phyloP scores from a whole-genome alignment of 768 basidiomycete species.

The Leccinellum luteum region DNA sequence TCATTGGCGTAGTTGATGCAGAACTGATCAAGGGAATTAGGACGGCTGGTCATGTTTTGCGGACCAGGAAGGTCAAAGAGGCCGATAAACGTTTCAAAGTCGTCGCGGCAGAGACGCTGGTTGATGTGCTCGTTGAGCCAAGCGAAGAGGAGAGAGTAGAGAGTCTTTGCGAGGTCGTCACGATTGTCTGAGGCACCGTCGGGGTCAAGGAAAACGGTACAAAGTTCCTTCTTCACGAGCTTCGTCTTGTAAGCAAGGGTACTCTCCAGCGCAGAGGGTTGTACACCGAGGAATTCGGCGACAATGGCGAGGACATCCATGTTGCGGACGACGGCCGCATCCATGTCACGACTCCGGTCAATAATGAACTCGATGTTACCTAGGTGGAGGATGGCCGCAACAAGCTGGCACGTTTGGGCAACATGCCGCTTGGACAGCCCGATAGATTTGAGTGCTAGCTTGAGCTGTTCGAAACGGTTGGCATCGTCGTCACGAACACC shows the following conservation, averaged over 20 bases:
- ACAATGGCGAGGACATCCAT: slow-evolving; percentile 77
- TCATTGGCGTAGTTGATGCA: slow-evolving; percentile 97
- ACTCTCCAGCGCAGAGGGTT: slow-evolving; percentile 65
- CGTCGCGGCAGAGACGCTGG: slow-evolving; percentile 89
- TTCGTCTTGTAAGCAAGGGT: slow-evolving; percentile 90
- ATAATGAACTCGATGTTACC: slow-evolving; percentile 92
- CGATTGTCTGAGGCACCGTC: slow-evolving; percentile 92
- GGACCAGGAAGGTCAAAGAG: slow-evolving; percentile 92
- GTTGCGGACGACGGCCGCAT: slow-evolving; percentile 91
- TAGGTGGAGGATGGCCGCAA: slow-evolving; percentile 94
- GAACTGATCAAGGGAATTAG: slow-evolving; percentile 95
- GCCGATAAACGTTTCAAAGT: slow-evolving; percentile 89
- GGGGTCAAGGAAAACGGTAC: slow-evolving; percentile 92
- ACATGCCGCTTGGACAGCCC: slow-evolving; percentile 94
- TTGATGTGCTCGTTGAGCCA: slow-evolving; percentile 98
- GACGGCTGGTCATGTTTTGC: slow-evolving; percentile 82
- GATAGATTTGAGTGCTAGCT: slow-evolving; percentile 88
- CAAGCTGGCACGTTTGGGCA: slow-evolving; percentile 90
- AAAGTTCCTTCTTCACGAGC: slow-evolving; percentile 93
- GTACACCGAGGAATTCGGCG: slow-evolving; percentile 89
- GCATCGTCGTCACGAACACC: slow-evolving; percentile 74
- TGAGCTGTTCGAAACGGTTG: slow-evolving; percentile 89
- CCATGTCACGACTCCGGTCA: slow-evolving; percentile 81
- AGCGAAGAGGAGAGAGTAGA: slow-evolving; percentile 92
- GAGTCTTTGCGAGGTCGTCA: slow-evolving; percentile 89